Conservation (phyloP, 192 early-diverging fungal genomes). For the Kickxella alabastrina region DNA sequence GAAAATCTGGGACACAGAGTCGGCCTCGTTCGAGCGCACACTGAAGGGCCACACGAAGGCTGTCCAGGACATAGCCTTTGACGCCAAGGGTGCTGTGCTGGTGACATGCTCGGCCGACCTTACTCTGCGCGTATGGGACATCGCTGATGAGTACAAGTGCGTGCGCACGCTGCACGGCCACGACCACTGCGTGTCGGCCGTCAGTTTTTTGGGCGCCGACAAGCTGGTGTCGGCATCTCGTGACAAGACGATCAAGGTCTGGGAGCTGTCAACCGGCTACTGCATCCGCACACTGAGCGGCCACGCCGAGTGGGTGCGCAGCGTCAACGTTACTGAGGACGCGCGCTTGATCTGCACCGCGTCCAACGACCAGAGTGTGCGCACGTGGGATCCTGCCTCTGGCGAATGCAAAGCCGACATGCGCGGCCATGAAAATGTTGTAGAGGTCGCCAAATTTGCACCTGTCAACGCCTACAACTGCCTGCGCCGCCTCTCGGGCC, state of each 20-base stretch:
- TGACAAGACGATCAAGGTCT: constrained; percentile 87
- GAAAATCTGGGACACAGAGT: constrained; percentile 92
- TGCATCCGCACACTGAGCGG: constrained; percentile 76
- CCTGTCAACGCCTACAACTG: constrained; percentile 63
- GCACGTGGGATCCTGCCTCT: constrained; percentile 70
- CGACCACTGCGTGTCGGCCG: constrained; percentile 87
- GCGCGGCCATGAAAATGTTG: constrained; percentile 92
- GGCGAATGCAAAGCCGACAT: constrained; percentile 77
- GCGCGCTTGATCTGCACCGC: constrained; percentile 68
- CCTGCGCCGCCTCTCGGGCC: constrained; percentile 67
- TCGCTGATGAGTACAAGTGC: constrained; percentile 78
- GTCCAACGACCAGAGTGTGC: constrained; percentile 87
- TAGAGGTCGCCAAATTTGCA: constrained; percentile 86
- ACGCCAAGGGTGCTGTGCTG: constrained; percentile 75
- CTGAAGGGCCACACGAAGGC: constrained; percentile 95
- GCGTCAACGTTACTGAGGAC: constrained; percentile 65
- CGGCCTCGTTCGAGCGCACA: constrained; percentile 87
- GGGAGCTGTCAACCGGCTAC: constrained; percentile 78
- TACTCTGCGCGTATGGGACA: constrained; percentile 89
- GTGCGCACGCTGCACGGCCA: constrained; percentile 85
- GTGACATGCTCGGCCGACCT: constrained; percentile 91
- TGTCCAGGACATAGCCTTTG: constrained; percentile 86
- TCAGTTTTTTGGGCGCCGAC: constrained; percentile 76
- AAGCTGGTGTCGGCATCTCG: constrained; percentile 83
- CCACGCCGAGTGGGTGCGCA: constrained; percentile 87